Evolutionary conservation across 2,329 filamentous ascomycete genomes (phyloP).

Genomic region (Fusarium agapanthi): DNA sequence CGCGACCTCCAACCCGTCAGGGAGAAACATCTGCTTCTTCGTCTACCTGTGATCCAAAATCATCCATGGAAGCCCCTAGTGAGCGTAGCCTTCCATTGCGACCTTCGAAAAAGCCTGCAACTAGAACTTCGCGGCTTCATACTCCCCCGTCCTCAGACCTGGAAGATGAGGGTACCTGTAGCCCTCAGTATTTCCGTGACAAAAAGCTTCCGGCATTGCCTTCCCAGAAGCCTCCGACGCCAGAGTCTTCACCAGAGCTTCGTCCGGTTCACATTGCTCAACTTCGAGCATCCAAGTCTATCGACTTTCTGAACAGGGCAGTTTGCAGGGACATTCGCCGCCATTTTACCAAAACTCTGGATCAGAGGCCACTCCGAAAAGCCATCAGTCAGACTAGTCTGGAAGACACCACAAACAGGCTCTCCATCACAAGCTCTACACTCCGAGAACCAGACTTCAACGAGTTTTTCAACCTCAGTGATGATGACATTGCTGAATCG

Average conservation of each 20-base stretch:
- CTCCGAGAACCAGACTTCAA: constrained; percentile 61
- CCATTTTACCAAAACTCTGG: constrained; percentile 40
- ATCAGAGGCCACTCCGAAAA: constrained; percentile 38
- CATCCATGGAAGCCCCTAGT: constrained; percentile 34
- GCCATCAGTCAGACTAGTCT: constrained; percentile 45
- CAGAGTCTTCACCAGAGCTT: constrained; percentile 48
- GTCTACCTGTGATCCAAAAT: constrained; percentile 31
- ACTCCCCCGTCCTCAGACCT: constrained; percentile 48
- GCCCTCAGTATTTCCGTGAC: constrained; percentile 32
- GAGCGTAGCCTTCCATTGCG: constrained; percentile 40
- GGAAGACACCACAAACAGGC: constrained; percentile 40
- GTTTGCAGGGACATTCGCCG: constrained; percentile 41
- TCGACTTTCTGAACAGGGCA: constrained; percentile 42
- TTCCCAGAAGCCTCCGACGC: constrained; percentile 43
- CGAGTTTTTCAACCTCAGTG: constrained; percentile 63
- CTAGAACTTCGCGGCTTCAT: constrained; percentile 39
- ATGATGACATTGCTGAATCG: constrained; percentile 66
- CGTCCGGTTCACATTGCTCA: constrained; percentile 42
- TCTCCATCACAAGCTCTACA: constrained; percentile 46
- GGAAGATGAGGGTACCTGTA: constrained; percentile 42
- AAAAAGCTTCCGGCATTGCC: constrained; percentile 44
- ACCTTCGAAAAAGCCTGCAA: constrained; percentile 36
- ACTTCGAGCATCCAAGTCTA: constrained; percentile 41
- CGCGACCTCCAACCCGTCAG: constrained; percentile 45
- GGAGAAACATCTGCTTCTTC: constrained; percentile 40